Percentiles rank a stretch among this genome's conserved stretches.
Conservation (phyloP, 371 early-diverging fungal species). For the Apophysomyces elegans region DNA sequence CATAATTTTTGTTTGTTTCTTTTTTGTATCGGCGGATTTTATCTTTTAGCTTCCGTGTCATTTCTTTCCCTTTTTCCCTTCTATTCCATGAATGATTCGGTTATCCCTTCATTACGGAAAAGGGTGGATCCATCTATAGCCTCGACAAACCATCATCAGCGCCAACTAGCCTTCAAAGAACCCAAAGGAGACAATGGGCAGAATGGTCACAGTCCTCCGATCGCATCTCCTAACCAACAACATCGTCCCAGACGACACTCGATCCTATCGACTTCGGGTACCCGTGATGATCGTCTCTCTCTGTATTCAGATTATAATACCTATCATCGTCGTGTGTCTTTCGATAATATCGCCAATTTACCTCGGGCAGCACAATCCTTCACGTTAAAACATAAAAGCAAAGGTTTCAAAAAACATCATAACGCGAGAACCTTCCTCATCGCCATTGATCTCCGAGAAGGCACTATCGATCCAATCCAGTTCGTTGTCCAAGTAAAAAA, state of each 20-base stretch:
- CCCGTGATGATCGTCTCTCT: constrained; percentile 1
- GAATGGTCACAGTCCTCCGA: neutral
- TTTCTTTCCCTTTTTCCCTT: neutral
- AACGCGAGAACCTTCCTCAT: constrained; percentile 31
- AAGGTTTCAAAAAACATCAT: constrained; percentile 22
- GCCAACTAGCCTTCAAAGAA: neutral
- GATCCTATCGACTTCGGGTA: neutral
- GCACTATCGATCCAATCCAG: constrained; percentile 17
- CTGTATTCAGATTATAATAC: constrained; percentile 11
- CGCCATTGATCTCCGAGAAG: constrained; percentile 27
- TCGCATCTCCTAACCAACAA: neutral
- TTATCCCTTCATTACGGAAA: neutral
- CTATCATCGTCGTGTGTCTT: constrained; percentile 33
- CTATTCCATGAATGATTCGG: neutral
- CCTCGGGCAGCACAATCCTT: constrained; percentile 20
- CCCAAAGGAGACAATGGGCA: neutral
- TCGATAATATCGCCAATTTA: constrained; percentile 27
- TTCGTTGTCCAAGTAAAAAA: constrained; percentile 25
- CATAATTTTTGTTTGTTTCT: neutral
- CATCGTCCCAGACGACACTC: neutral
- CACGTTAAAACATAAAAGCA: constrained; percentile 22
- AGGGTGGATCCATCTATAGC: neutral
- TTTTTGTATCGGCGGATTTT: neutral
- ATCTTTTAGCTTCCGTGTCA: too few species aligned
- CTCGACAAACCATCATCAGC: neutral